These are phyloP conservation scores for Mucuna pruriens DNA, from an alignment of 306 rosid species.

Conservation along the genomic window DNA sequence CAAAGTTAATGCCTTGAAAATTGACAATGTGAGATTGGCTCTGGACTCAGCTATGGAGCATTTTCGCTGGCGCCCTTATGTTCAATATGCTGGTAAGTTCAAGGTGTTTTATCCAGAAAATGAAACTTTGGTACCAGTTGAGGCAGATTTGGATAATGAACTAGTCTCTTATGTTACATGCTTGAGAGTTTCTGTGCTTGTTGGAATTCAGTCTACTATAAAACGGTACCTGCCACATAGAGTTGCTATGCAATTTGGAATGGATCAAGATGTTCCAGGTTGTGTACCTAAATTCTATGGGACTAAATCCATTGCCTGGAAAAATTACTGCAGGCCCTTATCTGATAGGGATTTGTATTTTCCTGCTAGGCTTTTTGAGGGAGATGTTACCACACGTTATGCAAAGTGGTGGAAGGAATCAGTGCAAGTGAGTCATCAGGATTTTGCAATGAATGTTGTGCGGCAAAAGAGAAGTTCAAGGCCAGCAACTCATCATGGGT, in stretches of 20 bases:
- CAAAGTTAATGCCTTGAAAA: slow-evolving; percentile 25
- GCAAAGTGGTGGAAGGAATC: slow-evolving; percentile 37
- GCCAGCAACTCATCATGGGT: background rate
- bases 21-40: slow-evolving; percentile 44
- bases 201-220: slow-evolving; percentile 44
- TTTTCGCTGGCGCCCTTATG: slow-evolving; percentile 61
- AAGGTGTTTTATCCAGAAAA: slow-evolving; percentile 36
- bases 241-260: slow-evolving; percentile 67
- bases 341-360: slow-evolving; percentile 33
- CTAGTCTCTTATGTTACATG: slow-evolving; percentile 37
- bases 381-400: slow-evolving; percentile 45
- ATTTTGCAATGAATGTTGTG: background rate
- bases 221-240: slow-evolving; percentile 57
- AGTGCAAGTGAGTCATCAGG: background rate
- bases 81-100: slow-evolving; percentile 21
- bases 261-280: slow-evolving; percentile 64
- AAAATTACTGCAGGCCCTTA: slow-evolving; percentile 30
- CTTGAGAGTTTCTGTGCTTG: slow-evolving; percentile 49
- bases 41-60: slow-evolving; percentile 39
- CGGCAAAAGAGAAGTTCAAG: slow-evolving; percentile 14
- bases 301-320: slow-evolving; percentile 43
- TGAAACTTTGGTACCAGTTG: slow-evolving; percentile 35
- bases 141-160: slow-evolving; percentile 24
- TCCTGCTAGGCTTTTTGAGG: slow-evolving; percentile 45
- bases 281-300: background rate